Percentiles rank a stretch among this genome's conserved stretches.
Evolutionary conservation across 345 rosid genomes (phyloP).

Genomic region (Geranium rotundifolium): DNA sequence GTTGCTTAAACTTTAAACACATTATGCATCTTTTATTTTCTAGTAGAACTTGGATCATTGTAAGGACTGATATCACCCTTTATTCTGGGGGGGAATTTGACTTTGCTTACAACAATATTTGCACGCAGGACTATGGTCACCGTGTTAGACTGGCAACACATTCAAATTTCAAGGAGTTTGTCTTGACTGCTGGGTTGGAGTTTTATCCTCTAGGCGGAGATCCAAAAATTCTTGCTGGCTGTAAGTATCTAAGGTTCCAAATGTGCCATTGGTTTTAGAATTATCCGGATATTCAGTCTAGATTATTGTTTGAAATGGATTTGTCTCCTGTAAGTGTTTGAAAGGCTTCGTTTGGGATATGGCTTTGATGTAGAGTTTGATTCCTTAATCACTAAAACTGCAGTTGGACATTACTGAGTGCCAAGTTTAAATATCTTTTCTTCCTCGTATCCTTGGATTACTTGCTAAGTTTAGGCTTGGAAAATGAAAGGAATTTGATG

Average conservation of each 20-base stretch:
- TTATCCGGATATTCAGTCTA: background rate
- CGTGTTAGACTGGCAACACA: conserved; percentile 66
- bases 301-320: too few species aligned
- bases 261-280: conserved; percentile 6
- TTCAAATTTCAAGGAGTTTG: conserved; percentile 52
- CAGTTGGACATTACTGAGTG: too few species aligned
- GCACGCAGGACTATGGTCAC: conserved; percentile 51
- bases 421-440: too few species aligned
- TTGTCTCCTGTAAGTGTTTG: too few species aligned
- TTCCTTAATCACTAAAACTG: too few species aligned
- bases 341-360: too few species aligned
- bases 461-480: background rate
- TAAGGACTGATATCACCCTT: too few species aligned
- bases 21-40: background rate
- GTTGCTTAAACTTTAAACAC: background rate
- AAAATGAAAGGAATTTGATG: background rate
- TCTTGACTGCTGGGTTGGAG: conserved; percentile 52
- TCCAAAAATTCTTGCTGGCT: conserved; percentile 64
- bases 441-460: too few species aligned
- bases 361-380: too few species aligned
- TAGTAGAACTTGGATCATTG: background rate
- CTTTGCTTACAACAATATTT: background rate
- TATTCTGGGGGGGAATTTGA: background rate
- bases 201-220: conserved; percentile 59
- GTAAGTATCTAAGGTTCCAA: conserved; percentile 22